Base-by-base conservation (phyloP, 2,329 filamentous ascomycete genomes). In the Fusarium illudens region DNA sequence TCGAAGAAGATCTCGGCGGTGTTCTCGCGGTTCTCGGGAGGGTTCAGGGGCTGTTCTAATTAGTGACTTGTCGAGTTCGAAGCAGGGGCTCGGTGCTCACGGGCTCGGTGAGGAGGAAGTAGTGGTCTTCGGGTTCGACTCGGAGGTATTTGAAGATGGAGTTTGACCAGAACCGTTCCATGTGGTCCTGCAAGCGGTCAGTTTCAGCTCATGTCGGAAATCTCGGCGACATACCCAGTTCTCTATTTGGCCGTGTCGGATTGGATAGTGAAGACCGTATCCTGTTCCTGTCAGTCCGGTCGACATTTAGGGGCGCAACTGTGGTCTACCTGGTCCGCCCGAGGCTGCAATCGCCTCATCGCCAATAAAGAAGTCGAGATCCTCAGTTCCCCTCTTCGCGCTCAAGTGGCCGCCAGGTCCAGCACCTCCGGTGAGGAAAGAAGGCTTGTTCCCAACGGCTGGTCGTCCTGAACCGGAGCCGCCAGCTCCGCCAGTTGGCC, bases 1-100 rank as follows among this genome's bases (percentile, higher is more conserved):
- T 99, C 96, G 83, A 99, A 99, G 89, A 99, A 97, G 82, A 99
- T 99, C 80, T 99, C 96, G 80, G 96, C 96, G 25, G 96, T 98
- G 79, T 97, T 97, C 82, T 99, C 96, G 77, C 96, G 94, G 82
- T 99, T 98, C 83, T 99, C 96, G 27, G 96, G 96, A 33, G 96
- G 96, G 81, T 99, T 99, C 77, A 99, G 87, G 69, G 96, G 96
- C 92, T 97, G 58, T 58, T 36, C 17, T 13, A 13, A 48, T 68
- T 27, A 73, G 73, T 59, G 60, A 59, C 15, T 15, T 53, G 33
- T 29, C 44, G 22, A 22, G 20, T 39, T 62, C 56, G 32, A 27
- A 37, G 27, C 11, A 7, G 48, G 62, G 75, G 37, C 30, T 15
- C 39, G 13, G 48, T 59, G 58, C 90, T 78, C 87, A 97, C 94